Evolutionary conservation across 305 asterid species (phyloP).

Genomic region (Fraxinus sp.): DNA sequence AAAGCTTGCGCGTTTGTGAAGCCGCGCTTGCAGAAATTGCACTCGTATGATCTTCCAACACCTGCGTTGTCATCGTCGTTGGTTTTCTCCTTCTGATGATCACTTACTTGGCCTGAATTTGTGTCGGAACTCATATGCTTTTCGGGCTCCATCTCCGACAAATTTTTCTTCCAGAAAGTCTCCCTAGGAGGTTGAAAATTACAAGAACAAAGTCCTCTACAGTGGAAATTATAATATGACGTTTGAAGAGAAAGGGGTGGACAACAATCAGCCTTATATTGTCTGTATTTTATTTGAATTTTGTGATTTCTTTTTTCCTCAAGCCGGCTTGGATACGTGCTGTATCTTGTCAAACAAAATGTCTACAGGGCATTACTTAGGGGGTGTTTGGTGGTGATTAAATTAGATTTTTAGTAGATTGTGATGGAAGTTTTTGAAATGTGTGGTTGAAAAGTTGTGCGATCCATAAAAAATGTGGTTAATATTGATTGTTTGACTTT

Average conservation of each 20-base stretch:
- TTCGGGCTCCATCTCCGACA: conserved; percentile 25
- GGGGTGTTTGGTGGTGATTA: too few species aligned
- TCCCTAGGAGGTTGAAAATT: conserved; percentile 23
- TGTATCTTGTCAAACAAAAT: conserved; percentile 2
- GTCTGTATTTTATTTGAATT: background rate
- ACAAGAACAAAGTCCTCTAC: conserved; percentile 11
- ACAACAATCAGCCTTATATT: conserved; percentile 20
- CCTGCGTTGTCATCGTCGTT: conserved; percentile 33
- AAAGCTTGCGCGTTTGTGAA: conserved; percentile 80
- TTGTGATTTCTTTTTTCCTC: background rate
- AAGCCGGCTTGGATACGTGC: conserved; percentile 36
- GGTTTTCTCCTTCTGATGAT: conserved; percentile 21
- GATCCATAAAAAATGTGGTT: too few species aligned
- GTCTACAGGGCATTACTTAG: background rate
- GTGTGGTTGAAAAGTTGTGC: too few species aligned
- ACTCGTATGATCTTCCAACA: conserved; percentile 50
- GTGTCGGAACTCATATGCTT: conserved; percentile 20
- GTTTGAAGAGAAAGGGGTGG: conserved; percentile 29
- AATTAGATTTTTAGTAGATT: too few species aligned
- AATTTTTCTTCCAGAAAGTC: background rate
- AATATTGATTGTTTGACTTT: too few species aligned
- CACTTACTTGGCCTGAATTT: conserved; percentile 23
- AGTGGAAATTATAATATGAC: background rate
- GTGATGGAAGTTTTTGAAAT: too few species aligned
- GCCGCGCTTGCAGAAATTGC: conserved; percentile 66